Base-by-base conservation (phyloP, 345 rosid species). In the Eucalyptus tenuipes region DNA sequence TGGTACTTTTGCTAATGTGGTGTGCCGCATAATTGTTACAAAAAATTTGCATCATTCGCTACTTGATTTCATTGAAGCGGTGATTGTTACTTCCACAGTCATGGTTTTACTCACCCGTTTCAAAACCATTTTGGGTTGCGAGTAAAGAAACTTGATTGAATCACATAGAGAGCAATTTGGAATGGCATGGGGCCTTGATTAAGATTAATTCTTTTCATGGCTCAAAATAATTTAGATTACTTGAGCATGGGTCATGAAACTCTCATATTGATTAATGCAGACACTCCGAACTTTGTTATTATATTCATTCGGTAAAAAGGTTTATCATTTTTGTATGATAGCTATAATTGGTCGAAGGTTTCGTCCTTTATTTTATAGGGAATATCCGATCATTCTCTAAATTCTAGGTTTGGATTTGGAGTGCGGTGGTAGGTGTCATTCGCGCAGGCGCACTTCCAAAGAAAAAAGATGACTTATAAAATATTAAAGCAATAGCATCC, bases 21-120 rank as follows among this genome's bases (percentile, higher is more conserved):
- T 31, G 40, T 4, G 40, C 12, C 2, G 0, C 79, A n/a, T 0
- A 15, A 66, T 0, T 64, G 75, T 29, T 64, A 29, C 10, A 13
- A 29, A n/a, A n/a, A n/a, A 66, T n/a, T 66, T 31, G 40, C 79
- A 7, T 31, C 11, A 66, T 66, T 66, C 0, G 0, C 11, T 66
- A n/a, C 27, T 55, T 0, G 3, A 55, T 55, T 0, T 55, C 29
- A 55, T 55, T 0, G 61, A 22, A 55, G 13, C 0, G 0, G 12
- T 0, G 12, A 55, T 55, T 55, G 61, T 55, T 24, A 55, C 59
- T 55, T 55, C 61, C 61, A 8, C 0, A 2, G 0, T 55, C 61
- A 55, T 2, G 13, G 29, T 22, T 55, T 55, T 55, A 13, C 61
- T 55, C 11, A 55, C 27, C 1, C 5, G 0, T 53, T 53, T 22